Conservation (phyloP, 2,329 filamentous ascomycete species). For the Sarocladium strictum region DNA sequence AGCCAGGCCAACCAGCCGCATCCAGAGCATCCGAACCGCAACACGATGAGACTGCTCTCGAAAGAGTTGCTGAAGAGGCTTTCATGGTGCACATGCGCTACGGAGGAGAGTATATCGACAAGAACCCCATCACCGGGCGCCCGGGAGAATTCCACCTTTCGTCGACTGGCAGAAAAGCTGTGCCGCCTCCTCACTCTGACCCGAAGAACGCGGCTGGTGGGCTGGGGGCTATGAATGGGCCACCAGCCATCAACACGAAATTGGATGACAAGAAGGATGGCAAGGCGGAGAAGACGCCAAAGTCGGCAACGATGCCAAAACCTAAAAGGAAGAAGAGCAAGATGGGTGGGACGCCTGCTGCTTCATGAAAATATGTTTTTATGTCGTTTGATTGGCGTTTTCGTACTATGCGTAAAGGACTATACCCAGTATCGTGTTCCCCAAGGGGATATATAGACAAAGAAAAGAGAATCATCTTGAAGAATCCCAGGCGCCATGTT, state of each 20-base stretch:
- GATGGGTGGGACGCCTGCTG: constrained; percentile 28
- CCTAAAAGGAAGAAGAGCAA: constrained; percentile 45
- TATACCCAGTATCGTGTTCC: neutral
- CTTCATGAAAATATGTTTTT: constrained; percentile 3
- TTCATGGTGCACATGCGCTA: constrained; percentile 51
- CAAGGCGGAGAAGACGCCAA: constrained; percentile 37
- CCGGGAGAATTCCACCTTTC: constrained; percentile 61
- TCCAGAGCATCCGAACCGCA: constrained; percentile 20
- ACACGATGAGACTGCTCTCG: constrained; percentile 33
- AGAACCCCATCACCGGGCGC: constrained; percentile 61
- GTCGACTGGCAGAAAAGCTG: constrained; percentile 50
- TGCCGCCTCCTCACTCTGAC: constrained; percentile 25
- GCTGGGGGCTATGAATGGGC: constrained; percentile 28
- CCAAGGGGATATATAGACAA: too few relatives aligned
- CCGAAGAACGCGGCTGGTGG: constrained; percentile 19
- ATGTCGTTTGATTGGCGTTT: constrained; percentile 1
- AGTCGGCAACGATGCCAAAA: constrained; percentile 35
- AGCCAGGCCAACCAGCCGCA: constrained; percentile 7
- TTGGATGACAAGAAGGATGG: constrained; percentile 38
- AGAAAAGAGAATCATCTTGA: too few relatives aligned
- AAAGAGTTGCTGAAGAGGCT: constrained; percentile 51
- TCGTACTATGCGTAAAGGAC: neutral
- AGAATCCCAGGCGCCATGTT: too few relatives aligned
- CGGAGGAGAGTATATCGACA: constrained; percentile 60
- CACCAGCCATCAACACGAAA: constrained; percentile 34